These are phyloP conservation scores for Xylaria sp. DNA, from an alignment of 2,329 filamentous ascomycete genomes.

Conservation along the genomic window DNA sequence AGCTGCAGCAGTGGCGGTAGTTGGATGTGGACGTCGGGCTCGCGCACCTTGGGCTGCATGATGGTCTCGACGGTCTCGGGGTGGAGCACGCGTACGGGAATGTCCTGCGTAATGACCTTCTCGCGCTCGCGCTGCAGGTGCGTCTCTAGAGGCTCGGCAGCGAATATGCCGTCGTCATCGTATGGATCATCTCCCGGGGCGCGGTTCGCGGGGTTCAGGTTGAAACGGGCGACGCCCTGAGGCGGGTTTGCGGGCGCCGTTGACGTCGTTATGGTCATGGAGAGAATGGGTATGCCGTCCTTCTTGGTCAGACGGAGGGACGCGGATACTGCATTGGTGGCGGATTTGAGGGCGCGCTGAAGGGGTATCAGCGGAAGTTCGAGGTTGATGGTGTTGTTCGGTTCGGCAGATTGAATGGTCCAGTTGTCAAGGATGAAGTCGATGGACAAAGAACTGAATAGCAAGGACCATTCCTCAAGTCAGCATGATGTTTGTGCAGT, in stretches of 20 bases:
- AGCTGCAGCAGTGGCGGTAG: slow-evolving; percentile 88
- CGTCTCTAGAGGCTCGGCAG: slow-evolving; percentile 65
- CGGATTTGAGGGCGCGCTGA: slow-evolving; percentile 91
- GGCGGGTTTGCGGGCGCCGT: slow-evolving; percentile 65
- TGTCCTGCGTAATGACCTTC: slow-evolving; percentile 93
- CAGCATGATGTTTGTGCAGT: slow-evolving; percentile 8
- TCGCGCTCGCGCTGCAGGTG: slow-evolving; percentile 78
- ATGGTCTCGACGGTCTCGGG: slow-evolving; percentile 88
- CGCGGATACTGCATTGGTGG: slow-evolving; percentile 81
- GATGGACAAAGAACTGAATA: slow-evolving; percentile 66
- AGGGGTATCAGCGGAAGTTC: slow-evolving; percentile 91
- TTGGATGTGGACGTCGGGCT: slow-evolving; percentile 93
- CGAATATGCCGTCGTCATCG: slow-evolving; percentile 59
- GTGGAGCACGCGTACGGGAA: slow-evolving; percentile 91
- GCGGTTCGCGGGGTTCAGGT: slow-evolving; percentile 39
- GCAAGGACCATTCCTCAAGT: neutral
- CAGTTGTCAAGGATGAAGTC: slow-evolving; percentile 91
- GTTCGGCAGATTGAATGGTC: slow-evolving; percentile 84
- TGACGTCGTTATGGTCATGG: slow-evolving; percentile 87
- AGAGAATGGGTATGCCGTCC: slow-evolving; percentile 85
- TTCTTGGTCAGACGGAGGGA: slow-evolving; percentile 93
- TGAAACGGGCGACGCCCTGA: slow-evolving; percentile 50
- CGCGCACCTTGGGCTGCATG: slow-evolving; percentile 89
- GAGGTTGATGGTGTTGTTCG: slow-evolving; percentile 91
- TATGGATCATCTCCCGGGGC: slow-evolving; percentile 54